Percentiles rank a stretch among this genome's conserved stretches.
These are phyloP conservation scores for Fraxinus sp. DNA, from an alignment of 305 asterid species.

Conservation along the genomic window DNA sequence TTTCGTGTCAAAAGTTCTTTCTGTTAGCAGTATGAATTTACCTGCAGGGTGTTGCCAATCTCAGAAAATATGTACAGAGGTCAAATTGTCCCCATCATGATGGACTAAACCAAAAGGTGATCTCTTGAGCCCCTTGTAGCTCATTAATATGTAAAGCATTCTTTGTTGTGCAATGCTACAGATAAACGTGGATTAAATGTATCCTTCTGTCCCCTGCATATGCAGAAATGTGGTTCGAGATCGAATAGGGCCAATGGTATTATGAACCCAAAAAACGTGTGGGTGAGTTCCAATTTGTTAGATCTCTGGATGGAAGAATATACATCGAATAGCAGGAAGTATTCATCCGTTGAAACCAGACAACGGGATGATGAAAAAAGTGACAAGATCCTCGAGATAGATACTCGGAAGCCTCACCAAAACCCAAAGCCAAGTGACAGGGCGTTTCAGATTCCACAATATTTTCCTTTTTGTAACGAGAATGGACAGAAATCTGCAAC, in stretches of 20 bases:
- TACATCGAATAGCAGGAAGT: slow-evolving; percentile 33
- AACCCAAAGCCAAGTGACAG: slow-evolving; percentile 33
- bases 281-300: slow-evolving; percentile 43
- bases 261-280: slow-evolving; percentile 33
- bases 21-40: background rate
- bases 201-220: slow-evolving; percentile 13
- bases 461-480: slow-evolving; percentile 47
- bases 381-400: slow-evolving; percentile 81
- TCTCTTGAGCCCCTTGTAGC: background rate
- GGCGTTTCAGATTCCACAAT: slow-evolving; percentile 37
- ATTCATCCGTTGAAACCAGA: slow-evolving; percentile 14
- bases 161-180: background rate
- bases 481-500: slow-evolving; percentile 36
- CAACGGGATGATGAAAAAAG: slow-evolving; percentile 49
- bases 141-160: background rate
- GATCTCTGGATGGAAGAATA: slow-evolving; percentile 81
- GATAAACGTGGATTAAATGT: background rate
- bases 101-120: slow-evolving; percentile 36
- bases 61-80: slow-evolving; percentile 24
- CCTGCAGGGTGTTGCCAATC: slow-evolving; percentile 31
- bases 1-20: too few relatives aligned
- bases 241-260: slow-evolving; percentile 30
- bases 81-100: slow-evolving; percentile 24
- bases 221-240: slow-evolving; percentile 58
- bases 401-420: slow-evolving; percentile 71